Base-by-base conservation (phyloP, 176 grass and related monocot species). In the Aegilops umbellulata region DNA sequence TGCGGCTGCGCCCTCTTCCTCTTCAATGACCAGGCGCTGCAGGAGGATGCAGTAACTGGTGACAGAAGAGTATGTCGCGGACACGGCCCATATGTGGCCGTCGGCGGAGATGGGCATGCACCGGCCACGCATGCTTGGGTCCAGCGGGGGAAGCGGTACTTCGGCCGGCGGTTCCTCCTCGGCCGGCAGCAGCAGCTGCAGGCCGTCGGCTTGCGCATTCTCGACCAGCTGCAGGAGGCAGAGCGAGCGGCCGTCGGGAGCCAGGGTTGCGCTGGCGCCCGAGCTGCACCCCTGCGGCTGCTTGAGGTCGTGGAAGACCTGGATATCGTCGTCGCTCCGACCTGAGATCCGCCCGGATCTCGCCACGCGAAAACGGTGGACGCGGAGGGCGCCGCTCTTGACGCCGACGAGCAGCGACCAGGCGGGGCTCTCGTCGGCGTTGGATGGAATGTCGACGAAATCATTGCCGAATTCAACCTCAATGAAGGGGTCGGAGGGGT, bases 41-140 rank as follows among this genome's bases (percentile, higher is more conserved):
- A 16, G 6, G 6, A 5, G 3, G 14, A 51, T 15, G 1, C 0
- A 0, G 2, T 1, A 3, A 12, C 1, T 13, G 3, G 22, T 4
- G 41, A 0, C 5, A 51, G 47, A 51, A 51, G 15, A 16, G 14
- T 16, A 16, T 14, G 14, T 17, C 0, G 47, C 24, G 0, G 23
- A 64, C 24, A 64, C 10, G 1, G 23, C 41, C 23, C 41, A 47
- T 7, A 74, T 24, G 13, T 27, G 7, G 42, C 24, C 42, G 72
- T 8, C 24, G 24, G 42, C 24, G 0, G 24, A 47, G 41, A 51
- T 49, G 41, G 25, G 72, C 5, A 7, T 0, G 42, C 3, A 17
- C 2, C 13, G 26, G 2, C 5, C 15, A 17, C 15, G 47, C 47
- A 16, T 51, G 47, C 47, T 16, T 16, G 14, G 14, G 17, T 6